phyloP scores from a whole-genome alignment of 2,329 filamentous ascomycete species.

The Trichoderma atroviride region DNA sequence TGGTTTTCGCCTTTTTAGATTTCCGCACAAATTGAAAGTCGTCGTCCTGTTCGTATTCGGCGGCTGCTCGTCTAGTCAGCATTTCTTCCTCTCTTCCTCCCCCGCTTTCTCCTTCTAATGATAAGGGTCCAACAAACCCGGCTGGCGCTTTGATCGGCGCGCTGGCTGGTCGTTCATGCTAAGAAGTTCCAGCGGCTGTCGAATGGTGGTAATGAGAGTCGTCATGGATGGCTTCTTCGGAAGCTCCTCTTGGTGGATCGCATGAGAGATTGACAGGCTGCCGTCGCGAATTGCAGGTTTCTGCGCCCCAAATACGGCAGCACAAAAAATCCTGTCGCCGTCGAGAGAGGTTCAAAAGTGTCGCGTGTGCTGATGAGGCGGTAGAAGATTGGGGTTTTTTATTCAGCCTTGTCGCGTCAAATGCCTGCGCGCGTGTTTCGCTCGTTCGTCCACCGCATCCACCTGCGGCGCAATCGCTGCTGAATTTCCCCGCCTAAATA shows the following conservation, averaged over 20 bases:
- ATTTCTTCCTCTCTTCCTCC: background rate
- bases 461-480: constrained; percentile 14
- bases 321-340: constrained; percentile 1
- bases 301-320: constrained; percentile 20
- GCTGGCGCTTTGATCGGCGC: constrained; percentile 64
- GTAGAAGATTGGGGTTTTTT: background rate
- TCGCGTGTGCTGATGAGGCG: constrained; percentile 25
- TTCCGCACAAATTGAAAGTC: constrained; percentile 75
- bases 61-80: constrained; percentile 38
- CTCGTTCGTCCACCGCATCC: constrained; percentile 12
- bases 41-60: constrained; percentile 70
- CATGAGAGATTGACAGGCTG: constrained; percentile 31
- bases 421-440: constrained; percentile 21
- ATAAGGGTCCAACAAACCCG: constrained; percentile 51
- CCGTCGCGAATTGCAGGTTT: constrained; percentile 15
- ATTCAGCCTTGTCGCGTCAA: constrained; percentile 26
- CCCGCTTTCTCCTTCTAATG: background rate
- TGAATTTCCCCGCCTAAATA: background rate
- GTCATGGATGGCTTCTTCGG: constrained; percentile 63
- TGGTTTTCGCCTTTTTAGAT: constrained; percentile 65
- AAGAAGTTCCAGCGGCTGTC: constrained; percentile 66
- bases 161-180: constrained; percentile 69
- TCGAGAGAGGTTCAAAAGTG: constrained; percentile 25
- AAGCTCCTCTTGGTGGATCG: constrained; percentile 29
- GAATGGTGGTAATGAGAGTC: constrained; percentile 66